Conservation (phyloP, 176 grass and related monocot species). For the Zea mays region Zm-B73-REFERENCE-NAM-5.0 NC_050097.1:53038501-53039000, state of each 20-base stretch:
- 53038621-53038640: slow-evolving; percentile 71
- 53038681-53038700: slow-evolving; percentile 54
- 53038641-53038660: slow-evolving; percentile 67
- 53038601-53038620: slow-evolving; percentile 74
- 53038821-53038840: slow-evolving; percentile 74
- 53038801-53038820: slow-evolving; percentile 83
- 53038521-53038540: slow-evolving; percentile 7
- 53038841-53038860: slow-evolving; percentile 79
- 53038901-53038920: slow-evolving; percentile 59
- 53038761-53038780: slow-evolving; percentile 74
- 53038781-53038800: slow-evolving; percentile 98
- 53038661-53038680: slow-evolving; percentile 59
- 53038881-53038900: slow-evolving; percentile 85
- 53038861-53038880: slow-evolving; percentile 59
- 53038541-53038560: slow-evolving; percentile 34
- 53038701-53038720: slow-evolving; percentile 59
- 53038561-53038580: slow-evolving; percentile 19
- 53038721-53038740: slow-evolving; percentile 53
- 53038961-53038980: slow-evolving; percentile 94
- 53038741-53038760: slow-evolving; percentile 63
- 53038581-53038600: slow-evolving; percentile 49
- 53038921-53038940: slow-evolving; percentile 75
- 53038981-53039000: slow-evolving; percentile 81
- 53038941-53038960: slow-evolving; percentile 79
- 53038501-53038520: not conserved